Evolutionary conservation across 2,329 filamentous ascomycete species (phyloP).

Genomic region (Fusarium fujikuroi): DNA sequence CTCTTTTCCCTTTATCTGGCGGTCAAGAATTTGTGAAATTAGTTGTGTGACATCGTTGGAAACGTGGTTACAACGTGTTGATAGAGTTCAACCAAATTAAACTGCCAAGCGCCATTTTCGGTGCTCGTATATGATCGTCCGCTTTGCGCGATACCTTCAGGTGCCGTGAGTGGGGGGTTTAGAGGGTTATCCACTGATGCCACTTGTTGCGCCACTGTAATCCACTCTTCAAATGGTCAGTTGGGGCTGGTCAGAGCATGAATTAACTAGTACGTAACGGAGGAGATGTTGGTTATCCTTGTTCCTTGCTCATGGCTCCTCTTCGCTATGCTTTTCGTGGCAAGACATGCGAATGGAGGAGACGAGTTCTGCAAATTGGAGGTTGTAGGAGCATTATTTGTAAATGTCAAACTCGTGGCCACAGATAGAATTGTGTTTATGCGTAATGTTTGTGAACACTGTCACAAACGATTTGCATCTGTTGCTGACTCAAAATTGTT

Average conservation of each 20-base stretch:
- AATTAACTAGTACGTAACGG: neutral
- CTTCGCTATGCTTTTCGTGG: neutral
- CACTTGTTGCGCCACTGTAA: neutral
- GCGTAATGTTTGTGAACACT: neutral
- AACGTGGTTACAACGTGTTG: neutral
- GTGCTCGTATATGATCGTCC: neutral
- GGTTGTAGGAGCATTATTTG: neutral
- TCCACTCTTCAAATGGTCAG: neutral
- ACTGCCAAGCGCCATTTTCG: conserved; percentile 5
- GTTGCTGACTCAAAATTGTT: neutral
- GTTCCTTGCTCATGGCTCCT: neutral
- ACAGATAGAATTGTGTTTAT: rapidly evolving
- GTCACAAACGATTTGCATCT: rapidly evolving
- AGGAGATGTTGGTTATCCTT: neutral
- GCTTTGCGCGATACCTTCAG: neutral
- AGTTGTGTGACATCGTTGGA: neutral
- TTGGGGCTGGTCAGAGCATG: neutral
- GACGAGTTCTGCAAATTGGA: neutral
- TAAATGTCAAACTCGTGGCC: neutral
- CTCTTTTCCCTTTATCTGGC: neutral
- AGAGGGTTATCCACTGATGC: neutral
- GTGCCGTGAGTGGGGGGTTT: neutral
- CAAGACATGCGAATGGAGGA: neutral
- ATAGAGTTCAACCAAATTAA: neutral
- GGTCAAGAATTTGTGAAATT: neutral